These are phyloP conservation scores for Cinchona pubescens DNA, from an alignment of 257 asterid genomes.

Conservation along the genomic window DNA sequence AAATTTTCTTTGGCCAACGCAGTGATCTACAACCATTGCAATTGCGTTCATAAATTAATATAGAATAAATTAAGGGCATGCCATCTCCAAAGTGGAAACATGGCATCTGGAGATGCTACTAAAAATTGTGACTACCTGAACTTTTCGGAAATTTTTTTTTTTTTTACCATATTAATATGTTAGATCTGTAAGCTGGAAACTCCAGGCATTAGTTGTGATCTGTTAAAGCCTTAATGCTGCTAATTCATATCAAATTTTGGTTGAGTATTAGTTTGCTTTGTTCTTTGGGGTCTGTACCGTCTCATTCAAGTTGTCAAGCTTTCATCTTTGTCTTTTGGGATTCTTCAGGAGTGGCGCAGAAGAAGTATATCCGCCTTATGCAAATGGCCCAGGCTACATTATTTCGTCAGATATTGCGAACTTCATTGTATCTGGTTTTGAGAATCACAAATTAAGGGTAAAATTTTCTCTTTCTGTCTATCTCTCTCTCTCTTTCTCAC, in stretches of 20 bases:
- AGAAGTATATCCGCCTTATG: conserved; percentile 92
- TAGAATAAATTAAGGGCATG: background rate
- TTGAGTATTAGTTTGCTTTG: background rate
- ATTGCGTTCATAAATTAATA: background rate
- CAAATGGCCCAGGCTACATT: conserved; percentile 92
- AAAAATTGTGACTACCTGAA: background rate
- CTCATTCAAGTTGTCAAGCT: background rate
- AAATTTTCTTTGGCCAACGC: background rate
- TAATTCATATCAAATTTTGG: background rate
- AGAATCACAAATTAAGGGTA: conserved; percentile 67
- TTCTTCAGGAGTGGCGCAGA: conserved; percentile 93
- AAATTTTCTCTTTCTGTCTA: conserved; percentile 1
- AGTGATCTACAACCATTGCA: background rate
- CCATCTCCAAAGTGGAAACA: background rate
- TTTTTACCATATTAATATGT: background rate
- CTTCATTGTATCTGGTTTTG: conserved; percentile 58
- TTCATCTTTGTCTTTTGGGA: background rate
- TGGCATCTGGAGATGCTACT: background rate
- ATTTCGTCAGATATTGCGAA: conserved; percentile 74
- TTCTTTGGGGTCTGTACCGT: background rate
- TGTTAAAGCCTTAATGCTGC: background rate
- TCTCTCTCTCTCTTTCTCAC: background rate
- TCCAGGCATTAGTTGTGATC: background rate
- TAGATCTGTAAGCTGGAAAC: background rate
- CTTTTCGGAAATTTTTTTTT: background rate